Percentiles rank a stretch among this genome's conserved stretches.
phyloP scores from a whole-genome alignment of 305 asterid genomes.

The Fraxinus floribunda region DNA sequence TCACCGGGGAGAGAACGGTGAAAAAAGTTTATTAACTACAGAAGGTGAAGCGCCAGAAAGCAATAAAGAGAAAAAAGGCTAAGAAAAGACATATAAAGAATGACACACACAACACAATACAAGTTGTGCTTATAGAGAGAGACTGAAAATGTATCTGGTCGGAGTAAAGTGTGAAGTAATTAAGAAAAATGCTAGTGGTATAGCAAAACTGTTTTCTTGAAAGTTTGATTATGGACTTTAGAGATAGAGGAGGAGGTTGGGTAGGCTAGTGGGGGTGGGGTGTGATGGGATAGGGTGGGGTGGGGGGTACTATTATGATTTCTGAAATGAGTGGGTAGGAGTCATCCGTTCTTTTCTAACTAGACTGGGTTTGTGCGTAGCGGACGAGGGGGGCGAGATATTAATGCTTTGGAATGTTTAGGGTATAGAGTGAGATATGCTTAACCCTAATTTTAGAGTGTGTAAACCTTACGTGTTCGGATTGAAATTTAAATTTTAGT shows the following conservation, averaged over 20 bases:
- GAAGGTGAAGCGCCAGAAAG: not conserved
- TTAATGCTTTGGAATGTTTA: slow-evolving; percentile 48
- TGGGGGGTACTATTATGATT: slow-evolving; percentile 37
- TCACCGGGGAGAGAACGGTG: not conserved
- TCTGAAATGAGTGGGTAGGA: slow-evolving; percentile 77
- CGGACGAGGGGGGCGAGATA: slow-evolving; percentile 79
- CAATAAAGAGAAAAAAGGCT: slow-evolving; percentile 14
- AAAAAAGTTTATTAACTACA: not conserved
- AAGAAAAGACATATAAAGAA: slow-evolving; percentile 17
- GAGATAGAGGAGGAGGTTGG: not conserved
- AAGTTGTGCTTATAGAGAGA: not conserved
- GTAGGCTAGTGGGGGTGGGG: not conserved
- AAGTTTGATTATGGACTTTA: slow-evolving; percentile 6
- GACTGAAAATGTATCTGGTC: slow-evolving; percentile 39
- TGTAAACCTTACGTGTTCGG: no score
- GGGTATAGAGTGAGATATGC: slow-evolving; percentile 23
- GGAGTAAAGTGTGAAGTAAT: slow-evolving; percentile 35
- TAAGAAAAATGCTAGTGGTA: not conserved
- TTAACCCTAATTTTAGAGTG: slow-evolving; percentile 13
- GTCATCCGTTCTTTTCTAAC: slow-evolving; percentile 28
- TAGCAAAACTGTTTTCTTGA: slow-evolving; percentile 11
- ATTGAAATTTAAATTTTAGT: no score
- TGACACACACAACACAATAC: not conserved
- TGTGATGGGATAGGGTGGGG: not conserved
- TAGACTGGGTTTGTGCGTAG: slow-evolving; percentile 37